Evolutionary conservation across 257 asterid genomes (phyloP), one percentile per base, ranked within the genome.

Genomic region (Scutellaria baicalensis): DNA sequence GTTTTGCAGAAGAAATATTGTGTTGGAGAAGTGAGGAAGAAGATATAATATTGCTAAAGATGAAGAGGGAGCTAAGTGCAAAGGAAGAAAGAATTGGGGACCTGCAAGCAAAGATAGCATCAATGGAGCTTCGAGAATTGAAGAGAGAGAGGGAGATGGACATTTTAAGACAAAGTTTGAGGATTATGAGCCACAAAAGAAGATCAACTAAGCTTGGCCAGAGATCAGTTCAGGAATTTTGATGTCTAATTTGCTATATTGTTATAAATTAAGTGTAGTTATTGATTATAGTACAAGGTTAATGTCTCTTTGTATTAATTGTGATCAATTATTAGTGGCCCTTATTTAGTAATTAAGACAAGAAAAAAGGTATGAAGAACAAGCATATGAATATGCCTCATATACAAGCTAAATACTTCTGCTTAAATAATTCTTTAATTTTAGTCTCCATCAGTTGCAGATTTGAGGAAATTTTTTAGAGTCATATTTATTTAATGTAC

Each of bases 131-230:
- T 39, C 81, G 77, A 78, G 93, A 85, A 59, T 65, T 54, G 73
- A 87, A 70, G 75, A 76, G 88, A 44, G 90, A 87, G 64, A 87
- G 94, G 33, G 97, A 93, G 78, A 62, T 88, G 57, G 96, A 88
- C 43, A 93, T 87, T 43, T 65, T 93, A 27, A 82, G 86, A 39
- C 97, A 93, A 49, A 88, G 98, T 75, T 71, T 90, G 78, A 78
- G 85, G 78, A 93, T 90, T 39, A 80, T 89, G 84, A 83, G 93
- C 76, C 87, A 85, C 76, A 78, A 59, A 33, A 87, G 40, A 78
- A 84, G 75, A 77, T 54, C 86, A 68, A 21, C 81, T 47, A 82
- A 63, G 74, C 42, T 50, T 56, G 69, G 67, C 7, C 43, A 36
- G 35, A 27, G 51, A 55, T 36, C 68, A 59, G 11, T 69, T 7